A percentile compares a stretch with the other conserved stretches of the same genome.
Conservation (phyloP, 192 early-diverging fungal genomes). For the Rhizophagus sp. region DNA sequence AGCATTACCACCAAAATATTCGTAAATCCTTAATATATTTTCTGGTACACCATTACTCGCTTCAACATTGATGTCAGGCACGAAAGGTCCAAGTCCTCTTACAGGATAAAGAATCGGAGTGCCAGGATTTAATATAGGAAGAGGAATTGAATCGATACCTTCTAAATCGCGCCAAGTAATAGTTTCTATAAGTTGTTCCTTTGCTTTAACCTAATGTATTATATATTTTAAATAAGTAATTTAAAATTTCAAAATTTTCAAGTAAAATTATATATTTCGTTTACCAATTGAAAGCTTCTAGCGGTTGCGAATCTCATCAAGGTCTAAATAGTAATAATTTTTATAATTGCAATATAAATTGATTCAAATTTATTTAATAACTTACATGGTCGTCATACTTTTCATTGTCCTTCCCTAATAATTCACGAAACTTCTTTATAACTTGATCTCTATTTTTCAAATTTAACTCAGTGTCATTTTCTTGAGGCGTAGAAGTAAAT, state of each 20-base stretch:
- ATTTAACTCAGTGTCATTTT: not conserved
- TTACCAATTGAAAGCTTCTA: conserved; percentile 62
- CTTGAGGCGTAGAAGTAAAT: too few species aligned
- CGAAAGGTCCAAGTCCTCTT: conserved; percentile 57
- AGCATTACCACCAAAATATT: conserved; percentile 69
- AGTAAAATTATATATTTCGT: conserved; percentile 23
- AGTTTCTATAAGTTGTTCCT: conserved; percentile 58
- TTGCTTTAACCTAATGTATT: conserved; percentile 51
- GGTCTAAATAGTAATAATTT: conserved; percentile 40
- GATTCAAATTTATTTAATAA: not conserved
- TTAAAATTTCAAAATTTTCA: not conserved
- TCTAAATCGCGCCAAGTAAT: conserved; percentile 63
- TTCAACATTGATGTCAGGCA: conserved; percentile 67
- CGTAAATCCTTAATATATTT: conserved; percentile 60
- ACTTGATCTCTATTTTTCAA: conserved; percentile 13
- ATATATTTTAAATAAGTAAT: conserved; percentile 8
- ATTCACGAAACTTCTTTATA: conserved; percentile 33
- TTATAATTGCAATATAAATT: not conserved
- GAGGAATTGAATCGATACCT: conserved; percentile 58
- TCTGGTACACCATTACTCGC: conserved; percentile 59
- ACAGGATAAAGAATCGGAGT: conserved; percentile 66
- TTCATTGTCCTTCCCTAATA: conserved; percentile 37
- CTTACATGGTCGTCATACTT: conserved; percentile 44
- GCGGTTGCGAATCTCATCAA: conserved; percentile 64
- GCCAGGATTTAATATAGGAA: conserved; percentile 56